phyloP scores from a whole-genome alignment of 2,329 filamentous ascomycete genomes.

The Pestalotiopsis fici region DNA sequence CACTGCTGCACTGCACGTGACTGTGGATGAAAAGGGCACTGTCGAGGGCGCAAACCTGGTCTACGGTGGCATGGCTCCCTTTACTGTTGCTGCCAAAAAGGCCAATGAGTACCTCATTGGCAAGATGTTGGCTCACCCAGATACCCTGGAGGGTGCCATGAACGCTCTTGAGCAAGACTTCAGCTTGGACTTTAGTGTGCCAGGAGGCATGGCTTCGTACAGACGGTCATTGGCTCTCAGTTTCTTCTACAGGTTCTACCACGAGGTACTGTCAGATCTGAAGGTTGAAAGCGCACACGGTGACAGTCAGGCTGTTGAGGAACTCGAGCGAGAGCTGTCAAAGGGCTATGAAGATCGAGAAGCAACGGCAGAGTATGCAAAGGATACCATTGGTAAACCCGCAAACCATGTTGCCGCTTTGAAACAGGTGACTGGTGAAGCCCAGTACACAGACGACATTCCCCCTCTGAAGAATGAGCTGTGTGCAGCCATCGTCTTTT shows the following conservation, averaged over 20 bases:
- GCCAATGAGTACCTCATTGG: constrained; percentile 75
- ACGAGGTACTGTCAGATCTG: constrained; percentile 75
- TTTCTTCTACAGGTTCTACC: constrained; percentile 97
- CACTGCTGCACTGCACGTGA: constrained; percentile 79
- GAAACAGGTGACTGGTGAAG: constrained; percentile 92
- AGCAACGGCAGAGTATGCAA: constrained; percentile 74
- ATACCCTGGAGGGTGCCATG: constrained; percentile 89
- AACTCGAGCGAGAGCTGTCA: constrained; percentile 85
- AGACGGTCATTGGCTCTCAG: constrained; percentile 85
- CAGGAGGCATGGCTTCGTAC: constrained; percentile 97
- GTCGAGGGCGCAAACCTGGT: constrained; percentile 79
- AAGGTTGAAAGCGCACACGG: constrained; percentile 44
- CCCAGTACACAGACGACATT: constrained; percentile 96
- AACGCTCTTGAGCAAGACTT: constrained; percentile 88
- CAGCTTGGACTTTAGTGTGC: constrained; percentile 84
- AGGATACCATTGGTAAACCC: constrained; percentile 83
- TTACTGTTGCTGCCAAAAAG: constrained; percentile 82
- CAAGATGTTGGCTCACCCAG: constrained; percentile 76
- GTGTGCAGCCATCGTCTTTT: constrained; percentile 84
- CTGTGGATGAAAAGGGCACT: constrained; percentile 66
- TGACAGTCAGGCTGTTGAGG: constrained; percentile 76
- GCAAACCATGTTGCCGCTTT: constrained; percentile 85
- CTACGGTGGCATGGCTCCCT: constrained; percentile 94
- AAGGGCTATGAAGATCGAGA: constrained; percentile 76
- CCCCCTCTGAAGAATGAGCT: constrained; percentile 85